Conservation (phyloP, 108 stramenopile genomes). For the Cyclotella sp. region DNA sequence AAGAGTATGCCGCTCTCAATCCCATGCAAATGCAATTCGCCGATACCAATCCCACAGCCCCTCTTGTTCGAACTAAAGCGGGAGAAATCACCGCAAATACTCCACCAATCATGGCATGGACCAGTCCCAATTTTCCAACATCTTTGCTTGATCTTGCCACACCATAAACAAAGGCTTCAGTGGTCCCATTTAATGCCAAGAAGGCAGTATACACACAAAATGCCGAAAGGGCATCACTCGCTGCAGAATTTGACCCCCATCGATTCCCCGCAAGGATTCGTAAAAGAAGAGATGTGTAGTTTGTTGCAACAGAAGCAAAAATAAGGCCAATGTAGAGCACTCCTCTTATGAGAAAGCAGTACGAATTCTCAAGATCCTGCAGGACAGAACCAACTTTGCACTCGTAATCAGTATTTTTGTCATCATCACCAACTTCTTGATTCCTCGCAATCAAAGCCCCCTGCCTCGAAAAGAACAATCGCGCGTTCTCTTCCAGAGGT, state of each 20-base stretch:
- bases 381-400: not conserved
- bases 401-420: constrained; percentile 1
- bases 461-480: constrained; percentile 80
- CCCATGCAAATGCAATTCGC: constrained; percentile 84
- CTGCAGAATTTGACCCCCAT: constrained; percentile 77
- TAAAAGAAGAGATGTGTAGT: constrained; percentile 80
- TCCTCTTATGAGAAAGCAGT: constrained; percentile 65
- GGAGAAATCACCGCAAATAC: constrained; percentile 76
- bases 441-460: constrained; percentile 36
- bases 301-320: constrained; percentile 74
- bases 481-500: constrained; percentile 89
- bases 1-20: constrained; percentile 69
- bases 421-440: not conserved
- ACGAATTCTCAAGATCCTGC: constrained; percentile 44
- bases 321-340: constrained; percentile 80
- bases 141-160: constrained; percentile 66
- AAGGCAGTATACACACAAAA: constrained; percentile 94
- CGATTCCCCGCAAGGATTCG: constrained; percentile 70
- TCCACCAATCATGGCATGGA: constrained; percentile 69
- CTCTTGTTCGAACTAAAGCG: constrained; percentile 55
- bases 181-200: constrained; percentile 92
- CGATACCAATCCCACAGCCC: constrained; percentile 75
- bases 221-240: constrained; percentile 75
- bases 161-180: constrained; percentile 94
- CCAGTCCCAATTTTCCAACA: constrained; percentile 66